Percentiles rank a stretch among this genome's conserved stretches.
Evolutionary conservation across 208 protist species (phyloP).

Genomic region (Wallacemonas sp.): DNA sequence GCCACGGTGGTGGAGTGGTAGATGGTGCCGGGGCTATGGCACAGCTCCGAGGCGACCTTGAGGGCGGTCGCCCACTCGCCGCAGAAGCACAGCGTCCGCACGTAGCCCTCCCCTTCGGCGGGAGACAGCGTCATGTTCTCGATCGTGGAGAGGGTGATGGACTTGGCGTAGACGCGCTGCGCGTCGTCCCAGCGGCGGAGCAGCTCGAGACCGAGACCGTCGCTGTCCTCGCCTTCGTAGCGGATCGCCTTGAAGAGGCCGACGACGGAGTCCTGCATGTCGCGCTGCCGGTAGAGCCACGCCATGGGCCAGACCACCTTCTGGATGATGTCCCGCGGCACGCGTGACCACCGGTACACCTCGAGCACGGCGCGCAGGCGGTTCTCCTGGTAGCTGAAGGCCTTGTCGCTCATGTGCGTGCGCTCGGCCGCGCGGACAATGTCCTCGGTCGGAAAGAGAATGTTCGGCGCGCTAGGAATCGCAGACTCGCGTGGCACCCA

Average conservation of each 20-base stretch:
- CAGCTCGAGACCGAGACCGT: conserved; percentile 85
- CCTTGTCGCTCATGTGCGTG: conserved; percentile 91
- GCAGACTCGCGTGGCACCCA: conserved; percentile 21
- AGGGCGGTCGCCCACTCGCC: conserved; percentile 83
- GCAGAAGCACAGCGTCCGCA: conserved; percentile 87
- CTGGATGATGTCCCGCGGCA: conserved; percentile 78
- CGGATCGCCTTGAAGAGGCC: conserved; percentile 84
- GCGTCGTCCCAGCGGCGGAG: conserved; percentile 87
- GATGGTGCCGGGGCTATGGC: not conserved
- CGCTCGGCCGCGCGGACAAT: conserved; percentile 83
- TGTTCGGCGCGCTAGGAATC: conserved; percentile 53
- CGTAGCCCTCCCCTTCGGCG: conserved; percentile 68
- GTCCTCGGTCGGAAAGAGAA: conserved; percentile 84
- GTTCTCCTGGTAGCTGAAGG: conserved; percentile 86
- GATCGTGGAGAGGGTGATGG: conserved; percentile 42
- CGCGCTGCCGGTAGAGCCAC: conserved; percentile 88
- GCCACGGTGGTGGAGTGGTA: conserved; percentile 49
- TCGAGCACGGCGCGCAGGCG: conserved; percentile 65
- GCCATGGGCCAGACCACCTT: conserved; percentile 83
- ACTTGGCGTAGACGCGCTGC: conserved; percentile 73
- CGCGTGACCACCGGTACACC: conserved; percentile 62
- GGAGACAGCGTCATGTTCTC: conserved; percentile 20
- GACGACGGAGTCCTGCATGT: conserved; percentile 92
- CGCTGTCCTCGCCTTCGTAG: conserved; percentile 78
- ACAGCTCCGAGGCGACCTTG: conserved; percentile 53